Evolutionary conservation across 2,329 filamentous ascomycete species (phyloP), one percentile per base, ranked within the genome.

Genomic region (Phyllosticta capitalensis): DNA sequence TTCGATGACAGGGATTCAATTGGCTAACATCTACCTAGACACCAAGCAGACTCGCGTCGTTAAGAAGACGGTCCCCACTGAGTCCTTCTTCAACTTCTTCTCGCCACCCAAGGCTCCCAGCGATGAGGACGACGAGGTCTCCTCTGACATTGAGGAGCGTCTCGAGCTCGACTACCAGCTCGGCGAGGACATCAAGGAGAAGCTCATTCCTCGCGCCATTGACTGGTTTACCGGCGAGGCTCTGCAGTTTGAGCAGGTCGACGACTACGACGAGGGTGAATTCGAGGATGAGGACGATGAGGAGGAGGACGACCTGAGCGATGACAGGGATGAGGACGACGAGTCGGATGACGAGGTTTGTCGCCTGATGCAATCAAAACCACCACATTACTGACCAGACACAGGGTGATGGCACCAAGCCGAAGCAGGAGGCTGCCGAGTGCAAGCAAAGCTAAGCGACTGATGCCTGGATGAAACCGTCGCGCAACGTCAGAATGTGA

Each of bases 151-250:
- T 56, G 94, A 99, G 80, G 92, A 96, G 77, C 92, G 94, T 64
- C 84, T 99, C 60, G 94, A 99, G 80, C 86, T 99, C 56, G 94
- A 99, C 78, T 99, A 97, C 76, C 92, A 97, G 78, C 86, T 99
- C 52, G 94, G 94, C 66, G 94, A 99, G 80, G 94, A 99, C 72
- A 96, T 99, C 79, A 99, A 99, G 81, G 94, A 99, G 83, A 99
- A 99, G 81, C 83, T 99, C 65, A 99, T 99, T 67, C 94, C 94
- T 65, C 91, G 92, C 67, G 94, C 95, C 61, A 94, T 99, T 69
- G 94, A 99, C 78, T 99, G 94, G 94, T 99, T 99, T 76, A 99
- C 94, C 57, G 94, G 94, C 61, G 94, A 99, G 79, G 94, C 94
- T 66, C 86, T 99, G 64, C 92, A 94, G 67, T 99, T 90, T 68